Conservation (phyloP, 768 basidiomycete species). For the Suillus placidus region DNA sequence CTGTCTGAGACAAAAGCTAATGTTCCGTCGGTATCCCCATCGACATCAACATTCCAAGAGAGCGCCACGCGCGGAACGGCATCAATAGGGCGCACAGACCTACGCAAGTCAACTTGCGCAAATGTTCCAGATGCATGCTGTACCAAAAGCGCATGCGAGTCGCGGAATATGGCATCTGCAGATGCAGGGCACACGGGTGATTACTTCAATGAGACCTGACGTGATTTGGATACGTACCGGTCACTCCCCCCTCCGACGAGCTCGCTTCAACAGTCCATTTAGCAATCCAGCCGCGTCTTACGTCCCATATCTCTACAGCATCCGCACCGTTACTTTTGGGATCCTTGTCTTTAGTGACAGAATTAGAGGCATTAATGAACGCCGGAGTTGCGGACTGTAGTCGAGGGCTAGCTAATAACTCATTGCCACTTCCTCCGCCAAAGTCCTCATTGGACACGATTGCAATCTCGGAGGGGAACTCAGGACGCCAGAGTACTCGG, state of each 20-base stretch:
- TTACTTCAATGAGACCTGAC: not conserved
- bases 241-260: conserved; percentile 69
- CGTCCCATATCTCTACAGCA: conserved; percentile 85
- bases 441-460: conserved; percentile 68
- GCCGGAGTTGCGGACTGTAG: conserved; percentile 27
- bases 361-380: conserved; percentile 20
- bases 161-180: conserved; percentile 68
- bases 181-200: not conserved
- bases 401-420: conserved; percentile 30
- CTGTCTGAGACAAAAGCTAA: conserved; percentile 68
- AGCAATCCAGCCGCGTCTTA: conserved; percentile 75
- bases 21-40: conserved; percentile 45
- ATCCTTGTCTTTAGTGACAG: conserved; percentile 17
- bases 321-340: conserved; percentile 37
- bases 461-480: conserved; percentile 74
- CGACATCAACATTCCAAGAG: conserved; percentile 56
- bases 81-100: conserved; percentile 66
- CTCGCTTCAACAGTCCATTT: conserved; percentile 79
- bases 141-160: conserved; percentile 73
- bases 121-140: conserved; percentile 78
- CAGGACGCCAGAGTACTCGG: conserved; percentile 75
- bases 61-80: conserved; percentile 62
- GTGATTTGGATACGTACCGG: conserved; percentile 50
- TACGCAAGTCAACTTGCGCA: conserved; percentile 75
- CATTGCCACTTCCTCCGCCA: conserved; percentile 34